phyloP scores from a whole-genome alignment of 2,329 filamentous ascomycete species.

The Fusarium dimerum region DNA sequence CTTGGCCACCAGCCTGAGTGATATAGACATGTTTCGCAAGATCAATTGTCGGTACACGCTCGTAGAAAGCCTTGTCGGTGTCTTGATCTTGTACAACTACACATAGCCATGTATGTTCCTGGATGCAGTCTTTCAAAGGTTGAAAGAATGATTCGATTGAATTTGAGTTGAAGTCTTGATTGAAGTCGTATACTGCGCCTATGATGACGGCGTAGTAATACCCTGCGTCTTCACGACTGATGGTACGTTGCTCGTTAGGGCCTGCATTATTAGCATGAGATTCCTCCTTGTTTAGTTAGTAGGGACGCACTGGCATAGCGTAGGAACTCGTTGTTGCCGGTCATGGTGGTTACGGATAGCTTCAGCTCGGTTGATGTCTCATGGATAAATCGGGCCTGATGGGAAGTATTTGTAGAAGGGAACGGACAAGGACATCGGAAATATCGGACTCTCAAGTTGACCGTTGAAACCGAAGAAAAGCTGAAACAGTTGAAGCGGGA shows the following conservation, averaged over 20 bases:
- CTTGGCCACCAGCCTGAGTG: neutral
- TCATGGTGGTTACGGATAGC: slow-evolving; percentile 9
- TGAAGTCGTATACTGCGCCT: slow-evolving; percentile 21
- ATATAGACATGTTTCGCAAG: slow-evolving; percentile 21
- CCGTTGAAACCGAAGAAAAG: too few relatives aligned
- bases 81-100: slow-evolving; percentile 18
- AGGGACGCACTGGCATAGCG: slow-evolving; percentile 16
- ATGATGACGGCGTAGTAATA: slow-evolving; percentile 25
- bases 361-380: too few relatives aligned
- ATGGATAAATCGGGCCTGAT: too few relatives aligned
- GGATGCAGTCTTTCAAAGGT: slow-evolving; percentile 18
- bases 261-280: slow-evolving; percentile 4
- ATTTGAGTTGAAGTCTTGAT: neutral
- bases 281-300: neutral
- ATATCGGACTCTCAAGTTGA: neutral
- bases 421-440: neutral
- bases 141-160: slow-evolving; percentile 13
- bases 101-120: slow-evolving; percentile 21
- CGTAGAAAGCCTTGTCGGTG: slow-evolving; percentile 24
- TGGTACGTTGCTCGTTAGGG: slow-evolving; percentile 24
- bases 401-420: neutral
- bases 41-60: slow-evolving; percentile 17
- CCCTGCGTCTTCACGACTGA: slow-evolving; percentile 23
- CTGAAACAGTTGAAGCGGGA: neutral
- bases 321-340: slow-evolving; percentile 11